Evolutionary conservation across 75 land plant species (phyloP).

Genomic region (Picea sitchensis): DNA sequence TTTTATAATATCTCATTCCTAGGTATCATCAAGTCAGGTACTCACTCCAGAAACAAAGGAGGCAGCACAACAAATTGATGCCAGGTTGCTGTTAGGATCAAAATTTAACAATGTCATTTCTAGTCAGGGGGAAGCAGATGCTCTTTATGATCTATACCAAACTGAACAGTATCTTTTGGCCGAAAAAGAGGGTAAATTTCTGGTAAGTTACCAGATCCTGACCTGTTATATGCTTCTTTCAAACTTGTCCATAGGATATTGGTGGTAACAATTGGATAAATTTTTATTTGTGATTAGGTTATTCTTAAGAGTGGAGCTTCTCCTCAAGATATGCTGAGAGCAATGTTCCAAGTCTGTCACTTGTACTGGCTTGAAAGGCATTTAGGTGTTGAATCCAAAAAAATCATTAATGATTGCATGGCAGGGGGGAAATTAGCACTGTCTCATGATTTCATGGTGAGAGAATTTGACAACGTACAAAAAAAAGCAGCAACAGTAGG

Average conservation of each 20-base stretch:
- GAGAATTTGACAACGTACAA: conserved; percentile 57
- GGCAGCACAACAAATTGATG: conserved; percentile 62
- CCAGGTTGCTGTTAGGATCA: conserved; percentile 65
- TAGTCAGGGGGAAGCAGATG: conserved; percentile 58
- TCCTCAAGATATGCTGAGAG: conserved; percentile 83
- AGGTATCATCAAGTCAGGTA: conserved; percentile 28
- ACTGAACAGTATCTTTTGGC: conserved; percentile 72
- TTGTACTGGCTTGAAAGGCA: conserved; percentile 65
- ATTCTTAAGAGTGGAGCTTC: conserved; percentile 66
- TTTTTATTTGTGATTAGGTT: conserved; percentile 40
- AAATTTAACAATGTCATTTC: conserved; percentile 57
- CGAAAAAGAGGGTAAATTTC: conserved; percentile 46
- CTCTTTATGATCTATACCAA: conserved; percentile 61
- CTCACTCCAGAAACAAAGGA: conserved; percentile 69
- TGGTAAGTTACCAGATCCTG: conserved; percentile 38
- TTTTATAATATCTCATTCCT: conserved; percentile 10
- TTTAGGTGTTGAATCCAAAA: conserved; percentile 33
- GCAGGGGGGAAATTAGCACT: conserved; percentile 66
- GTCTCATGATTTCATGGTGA: conserved; percentile 61
- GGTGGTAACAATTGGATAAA: background rate
- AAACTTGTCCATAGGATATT: background rate
- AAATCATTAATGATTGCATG: conserved; percentile 43
- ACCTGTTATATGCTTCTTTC: background rate
- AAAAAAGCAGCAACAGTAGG: conserved; percentile 52
- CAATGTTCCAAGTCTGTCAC: conserved; percentile 79